phyloP scores from a whole-genome alignment of 1,284 basidiomycete genomes.

The Leccinum insolens region DNA sequence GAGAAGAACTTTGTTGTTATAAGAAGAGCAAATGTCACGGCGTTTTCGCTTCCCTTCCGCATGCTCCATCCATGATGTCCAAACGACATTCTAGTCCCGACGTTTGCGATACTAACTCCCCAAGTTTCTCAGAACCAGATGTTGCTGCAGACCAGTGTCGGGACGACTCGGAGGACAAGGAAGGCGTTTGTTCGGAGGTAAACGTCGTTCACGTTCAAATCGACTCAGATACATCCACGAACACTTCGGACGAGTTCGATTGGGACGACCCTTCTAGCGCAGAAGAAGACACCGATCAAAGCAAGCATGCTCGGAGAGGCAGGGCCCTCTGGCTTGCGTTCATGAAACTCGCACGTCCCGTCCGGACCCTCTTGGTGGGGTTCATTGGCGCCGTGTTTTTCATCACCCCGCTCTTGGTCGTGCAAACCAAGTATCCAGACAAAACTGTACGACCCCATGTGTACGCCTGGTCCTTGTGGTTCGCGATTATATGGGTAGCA shows the following conservation, averaged over 20 bases:
- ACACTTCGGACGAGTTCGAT: constrained; percentile 71
- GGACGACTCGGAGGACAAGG: constrained; percentile 12
- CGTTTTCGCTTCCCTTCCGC: neutral
- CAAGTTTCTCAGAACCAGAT: constrained; percentile 2
- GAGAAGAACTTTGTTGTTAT: constrained; percentile 3
- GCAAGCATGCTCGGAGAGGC: constrained; percentile 42
- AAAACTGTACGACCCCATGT: constrained; percentile 54
- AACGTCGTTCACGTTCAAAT: constrained; percentile 13
- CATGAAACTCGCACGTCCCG: constrained; percentile 64
- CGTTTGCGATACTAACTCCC: constrained; percentile 6
- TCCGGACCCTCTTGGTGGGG: constrained; percentile 60
- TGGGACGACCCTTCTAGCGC: constrained; percentile 56
- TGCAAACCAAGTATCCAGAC: constrained; percentile 60
- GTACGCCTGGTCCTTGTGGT: constrained; percentile 73
- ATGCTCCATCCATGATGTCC: constrained; percentile 22
- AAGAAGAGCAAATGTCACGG: constrained; percentile 4
- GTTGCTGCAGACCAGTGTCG: neutral
- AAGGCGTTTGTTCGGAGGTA: constrained; percentile 7
- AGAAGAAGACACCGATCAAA: constrained; percentile 21
- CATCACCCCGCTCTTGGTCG: constrained; percentile 70
- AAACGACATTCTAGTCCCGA: constrained; percentile 10
- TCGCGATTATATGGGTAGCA: constrained; percentile 70
- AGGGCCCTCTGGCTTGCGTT: constrained; percentile 65
- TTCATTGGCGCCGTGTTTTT: constrained; percentile 62
- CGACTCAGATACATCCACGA: constrained; percentile 60